These are phyloP conservation scores for Trypanosoma scelopori DNA, from an alignment of 208 protist genomes.

Conservation along the genomic window DNA sequence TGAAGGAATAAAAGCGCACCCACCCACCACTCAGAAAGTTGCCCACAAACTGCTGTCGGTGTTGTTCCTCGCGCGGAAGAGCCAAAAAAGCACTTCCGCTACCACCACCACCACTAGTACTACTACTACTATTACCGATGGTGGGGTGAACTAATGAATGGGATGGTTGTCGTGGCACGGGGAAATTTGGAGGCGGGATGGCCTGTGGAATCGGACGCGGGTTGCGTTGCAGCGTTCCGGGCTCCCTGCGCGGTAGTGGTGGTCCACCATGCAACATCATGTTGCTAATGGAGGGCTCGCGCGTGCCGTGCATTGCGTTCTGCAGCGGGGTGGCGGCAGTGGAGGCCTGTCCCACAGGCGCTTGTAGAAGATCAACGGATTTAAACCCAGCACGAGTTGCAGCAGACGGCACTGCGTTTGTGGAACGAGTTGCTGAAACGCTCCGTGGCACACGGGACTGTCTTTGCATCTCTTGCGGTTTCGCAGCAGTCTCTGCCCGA, in stretches of 20 bases:
- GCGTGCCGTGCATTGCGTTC: slow-evolving; percentile 9
- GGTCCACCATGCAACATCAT: slow-evolving; percentile 58
- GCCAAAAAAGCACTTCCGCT: slow-evolving; percentile 62
- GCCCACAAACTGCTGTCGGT: slow-evolving; percentile 81
- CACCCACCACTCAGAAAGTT: slow-evolving; percentile 83
- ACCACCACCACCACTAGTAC: not conserved
- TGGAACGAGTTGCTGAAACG: slow-evolving; percentile 35
- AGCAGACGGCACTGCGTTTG: not conserved
- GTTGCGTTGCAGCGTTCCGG: slow-evolving; percentile 33
- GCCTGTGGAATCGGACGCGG: not conserved
- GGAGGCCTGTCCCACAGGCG: not conserved
- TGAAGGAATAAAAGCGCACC: slow-evolving; percentile 87
- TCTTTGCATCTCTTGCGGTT: slow-evolving; percentile 50
- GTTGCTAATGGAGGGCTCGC: slow-evolving; percentile 49
- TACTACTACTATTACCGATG: not conserved
- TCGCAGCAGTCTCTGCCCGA: slow-evolving; percentile 55
- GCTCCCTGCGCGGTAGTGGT: slow-evolving; percentile 64
- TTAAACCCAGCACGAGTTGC: not conserved
- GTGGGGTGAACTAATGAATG: slow-evolving; percentile 23
- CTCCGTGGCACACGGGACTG: slow-evolving; percentile 64
- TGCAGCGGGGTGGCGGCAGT: not conserved
- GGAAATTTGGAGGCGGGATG: slow-evolving; percentile 10
- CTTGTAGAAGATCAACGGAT: not conserved
- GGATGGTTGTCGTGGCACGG: slow-evolving; percentile 12
- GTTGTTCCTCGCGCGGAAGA: slow-evolving; percentile 61